A percentile compares a stretch with the other conserved stretches of the same genome.
Conservation (phyloP, 2,329 filamentous ascomycete species). For the Phaeosphaeria sp. region DNA sequence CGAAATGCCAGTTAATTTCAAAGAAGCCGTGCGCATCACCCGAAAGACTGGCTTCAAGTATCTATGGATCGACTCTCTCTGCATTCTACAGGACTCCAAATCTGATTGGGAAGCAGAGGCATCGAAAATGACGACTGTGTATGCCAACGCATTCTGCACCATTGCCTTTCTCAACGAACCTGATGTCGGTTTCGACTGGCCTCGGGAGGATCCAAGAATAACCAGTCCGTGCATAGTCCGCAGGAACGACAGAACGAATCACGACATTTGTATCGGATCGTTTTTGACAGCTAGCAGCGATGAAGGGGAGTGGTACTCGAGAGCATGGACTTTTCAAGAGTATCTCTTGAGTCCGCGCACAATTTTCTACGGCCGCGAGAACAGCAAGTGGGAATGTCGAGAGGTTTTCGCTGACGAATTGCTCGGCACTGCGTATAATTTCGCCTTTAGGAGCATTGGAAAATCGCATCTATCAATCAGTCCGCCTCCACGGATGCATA, state of each 20-base stretch:
- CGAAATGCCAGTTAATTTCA: slow-evolving; percentile 14
- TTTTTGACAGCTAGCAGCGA: too few species aligned
- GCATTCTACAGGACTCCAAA: slow-evolving; percentile 22
- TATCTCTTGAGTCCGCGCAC: slow-evolving; percentile 17
- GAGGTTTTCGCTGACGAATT: slow-evolving; percentile 15
- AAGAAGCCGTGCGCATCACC: slow-evolving; percentile 23
- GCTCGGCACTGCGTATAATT: slow-evolving; percentile 1
- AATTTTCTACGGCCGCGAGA: slow-evolving; percentile 13
- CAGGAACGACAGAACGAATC: neutral
- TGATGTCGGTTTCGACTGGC: neutral
- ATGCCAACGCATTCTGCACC: slow-evolving; percentile 17
- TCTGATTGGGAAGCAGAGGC: slow-evolving; percentile 17
- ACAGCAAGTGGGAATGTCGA: slow-evolving; percentile 20
- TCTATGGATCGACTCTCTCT: slow-evolving; percentile 30
- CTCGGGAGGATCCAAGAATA: slow-evolving; percentile 8
- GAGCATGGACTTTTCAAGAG: slow-evolving; percentile 31
- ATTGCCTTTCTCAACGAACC: slow-evolving; percentile 13
- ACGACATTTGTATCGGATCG: neutral
- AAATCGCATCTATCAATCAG: neutral
- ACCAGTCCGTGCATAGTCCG: slow-evolving; percentile 14
- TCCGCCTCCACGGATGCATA: neutral
- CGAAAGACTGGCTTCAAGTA: slow-evolving; percentile 16
- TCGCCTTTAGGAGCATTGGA: neutral
- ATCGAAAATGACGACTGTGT: slow-evolving; percentile 12
- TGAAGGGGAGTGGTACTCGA: slow-evolving; percentile 11